Evolutionary conservation across 805 yeast genomes (phyloP), one percentile per base, ranked within the genome.

Genomic region (Millerozyma acaciae): DNA sequence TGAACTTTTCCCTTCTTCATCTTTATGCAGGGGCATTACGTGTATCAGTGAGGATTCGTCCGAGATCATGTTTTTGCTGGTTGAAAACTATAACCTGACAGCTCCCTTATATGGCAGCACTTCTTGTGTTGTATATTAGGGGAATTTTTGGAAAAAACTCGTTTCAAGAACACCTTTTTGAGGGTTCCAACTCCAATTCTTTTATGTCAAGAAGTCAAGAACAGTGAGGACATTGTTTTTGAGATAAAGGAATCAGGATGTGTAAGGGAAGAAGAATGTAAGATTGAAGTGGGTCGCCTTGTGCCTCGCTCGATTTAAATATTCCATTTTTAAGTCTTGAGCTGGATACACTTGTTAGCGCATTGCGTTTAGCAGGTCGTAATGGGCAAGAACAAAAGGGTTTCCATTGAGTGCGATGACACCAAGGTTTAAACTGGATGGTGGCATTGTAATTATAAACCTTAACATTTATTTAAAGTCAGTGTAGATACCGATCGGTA

Each of bases 31-130:
- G 98, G 97, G 97, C 96, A 90, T 88, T 90, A 93, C 97, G 96
- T 95, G 95, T 87, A 88, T 90, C 97, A 89, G 96, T 90, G 98
- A 90, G 97, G 98, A 93, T 88, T 89, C 96, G 96, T 93, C 98
- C 97, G 98, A 90, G 98, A 88, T 89, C 95, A 95, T 90, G 97
- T 93, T 86, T 90, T 90, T 90, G 98, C 98, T 90, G 95, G 97
- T 90, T 93, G 97, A 93, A 90, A 93, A 86, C 89, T 86, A 78
- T 80, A 82, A 84, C 93, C 89, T 77, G 90, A 89, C 95, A 82
- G 75, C 74, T 78, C 80, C 80, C 76, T 76, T 44, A 45, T 53
- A 54, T 44, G 50, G 36, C 38, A 45, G n/a, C n/a, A 48, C 59
- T 55, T 64, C 73, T 74, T 76, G 75, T 63, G 68, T 61, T 49